Conservation (phyloP, 2,329 filamentous ascomycete genomes). For the Curvularia eragrostidis region DNA sequence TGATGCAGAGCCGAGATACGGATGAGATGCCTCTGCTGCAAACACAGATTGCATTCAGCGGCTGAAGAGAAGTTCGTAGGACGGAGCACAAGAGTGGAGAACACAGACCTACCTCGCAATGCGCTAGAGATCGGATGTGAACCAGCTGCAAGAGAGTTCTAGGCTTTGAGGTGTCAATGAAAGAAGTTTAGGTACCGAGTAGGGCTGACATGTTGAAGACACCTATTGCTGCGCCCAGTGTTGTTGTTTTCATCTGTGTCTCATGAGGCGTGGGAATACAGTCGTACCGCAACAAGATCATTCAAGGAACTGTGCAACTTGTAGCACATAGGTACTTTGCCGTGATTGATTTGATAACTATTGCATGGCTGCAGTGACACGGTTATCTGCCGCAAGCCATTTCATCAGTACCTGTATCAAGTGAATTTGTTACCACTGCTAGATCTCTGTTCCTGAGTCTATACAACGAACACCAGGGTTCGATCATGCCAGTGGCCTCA, state of each 20-base stretch:
- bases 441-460: not conserved
- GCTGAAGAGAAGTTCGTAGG: not conserved
- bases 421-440: not conserved
- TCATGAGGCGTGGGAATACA: conserved; percentile 1
- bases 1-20: not conserved
- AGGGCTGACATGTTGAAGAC: conserved; percentile 19
- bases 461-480: not conserved
- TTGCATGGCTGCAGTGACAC: not conserved
- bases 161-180: conserved; percentile 5
- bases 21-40: not conserved
- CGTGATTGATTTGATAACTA: not conserved
- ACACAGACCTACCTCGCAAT: conserved; percentile 4
- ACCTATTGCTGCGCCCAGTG: conserved; percentile 7
- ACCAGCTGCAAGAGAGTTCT: not conserved
- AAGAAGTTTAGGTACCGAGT: conserved; percentile 8
- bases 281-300: not conserved
- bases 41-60: not conserved
- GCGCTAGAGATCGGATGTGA: not conserved
- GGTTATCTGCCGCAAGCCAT: not conserved
- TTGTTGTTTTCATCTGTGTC: conserved; percentile 13
- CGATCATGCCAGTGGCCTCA: conserved; percentile 3
- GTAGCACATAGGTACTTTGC: conserved; percentile 3
- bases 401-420: not conserved
- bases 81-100: not conserved
- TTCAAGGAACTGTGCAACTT: not conserved